Percentiles rank a stretch among this genome's conserved stretches.
Evolutionary conservation across 768 basidiomycete genomes (phyloP).

Genomic region (Lyophyllum shimeji): DNA sequence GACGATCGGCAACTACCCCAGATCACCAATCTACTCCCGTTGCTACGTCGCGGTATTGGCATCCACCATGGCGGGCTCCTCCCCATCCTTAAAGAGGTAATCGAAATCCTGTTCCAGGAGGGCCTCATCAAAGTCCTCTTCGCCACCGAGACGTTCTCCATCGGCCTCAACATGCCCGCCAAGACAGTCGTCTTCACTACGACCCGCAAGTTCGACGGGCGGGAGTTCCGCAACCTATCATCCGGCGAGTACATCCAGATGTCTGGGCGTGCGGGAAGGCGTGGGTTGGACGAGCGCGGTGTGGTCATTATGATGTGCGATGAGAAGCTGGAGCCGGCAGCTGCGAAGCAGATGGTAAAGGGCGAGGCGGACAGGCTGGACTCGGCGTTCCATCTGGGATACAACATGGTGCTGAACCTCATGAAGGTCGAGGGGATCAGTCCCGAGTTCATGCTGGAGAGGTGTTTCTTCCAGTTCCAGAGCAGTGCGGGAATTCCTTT

Average conservation of each 20-base stretch:
- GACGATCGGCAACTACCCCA: constrained; percentile 92
- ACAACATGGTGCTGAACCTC: constrained; percentile 98
- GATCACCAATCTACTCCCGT: constrained; percentile 88
- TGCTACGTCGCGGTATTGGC: constrained; percentile 93
- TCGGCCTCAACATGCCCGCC: constrained; percentile 98
- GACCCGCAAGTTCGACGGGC: constrained; percentile 94
- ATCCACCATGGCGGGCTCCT: constrained; percentile 98
- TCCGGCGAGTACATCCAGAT: constrained; percentile 99
- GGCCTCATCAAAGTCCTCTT: constrained; percentile 97
- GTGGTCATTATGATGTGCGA: constrained; percentile 99
- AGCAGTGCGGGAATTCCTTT: constrained; percentile 87
- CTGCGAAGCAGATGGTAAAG: constrained; percentile 96
- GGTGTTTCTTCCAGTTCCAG: constrained; percentile 99
- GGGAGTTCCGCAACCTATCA: constrained; percentile 89
- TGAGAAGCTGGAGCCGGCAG: constrained; percentile 90
- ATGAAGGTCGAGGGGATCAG: constrained; percentile 99
- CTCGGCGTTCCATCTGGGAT: constrained; percentile 97
- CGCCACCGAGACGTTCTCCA: constrained; percentile 98
- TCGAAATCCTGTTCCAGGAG: constrained; percentile 98
- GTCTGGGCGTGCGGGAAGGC: constrained; percentile 96
- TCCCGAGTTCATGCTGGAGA: constrained; percentile 96
- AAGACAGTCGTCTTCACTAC: constrained; percentile 98
- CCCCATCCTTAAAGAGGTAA: constrained; percentile 97
- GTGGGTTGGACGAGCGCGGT: constrained; percentile 97
- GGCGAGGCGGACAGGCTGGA: constrained; percentile 96